Percentiles rank a stretch among this genome's conserved stretches.
Evolutionary conservation across 306 rosid species (phyloP).

Genomic region (Quercus glauca): DNA sequence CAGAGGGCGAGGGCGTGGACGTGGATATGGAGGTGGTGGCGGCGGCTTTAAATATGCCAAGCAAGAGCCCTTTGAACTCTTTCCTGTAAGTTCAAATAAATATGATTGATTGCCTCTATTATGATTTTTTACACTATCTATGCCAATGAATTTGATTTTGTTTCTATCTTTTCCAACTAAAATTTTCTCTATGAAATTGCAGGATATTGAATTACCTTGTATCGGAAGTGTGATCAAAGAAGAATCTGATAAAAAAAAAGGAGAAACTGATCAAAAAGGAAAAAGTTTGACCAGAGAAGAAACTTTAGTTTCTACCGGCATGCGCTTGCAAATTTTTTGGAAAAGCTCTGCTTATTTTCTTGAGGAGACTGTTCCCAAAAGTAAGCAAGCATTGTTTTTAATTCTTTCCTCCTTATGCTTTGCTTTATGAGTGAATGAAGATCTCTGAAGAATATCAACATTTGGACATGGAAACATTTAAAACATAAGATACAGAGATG

Average conservation of each 20-base stretch:
- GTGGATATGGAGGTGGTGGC: not conserved
- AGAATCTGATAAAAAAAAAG: not conserved
- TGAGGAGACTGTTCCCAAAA: constrained; percentile 37
- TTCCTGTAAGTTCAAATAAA: constrained; percentile 16
- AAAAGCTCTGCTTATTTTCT: constrained; percentile 52
- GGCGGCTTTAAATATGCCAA: not conserved
- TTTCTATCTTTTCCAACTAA: not conserved
- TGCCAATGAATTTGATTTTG: not conserved
- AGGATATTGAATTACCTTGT: constrained; percentile 43
- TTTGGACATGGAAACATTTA: too few relatives aligned
- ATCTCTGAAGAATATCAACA: not conserved
- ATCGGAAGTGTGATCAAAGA: constrained; percentile 22
- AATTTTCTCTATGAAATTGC: constrained; percentile 17
- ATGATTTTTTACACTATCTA: not conserved
- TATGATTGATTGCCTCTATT: not conserved
- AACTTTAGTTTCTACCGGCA: constrained; percentile 15
- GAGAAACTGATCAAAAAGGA: not conserved
- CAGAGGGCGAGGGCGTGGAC: constrained; percentile 3
- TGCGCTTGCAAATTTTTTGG: constrained; percentile 33
- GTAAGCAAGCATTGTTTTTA: constrained; percentile 8
- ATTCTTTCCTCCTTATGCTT: constrained; percentile 1
- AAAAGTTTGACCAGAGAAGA: constrained; percentile 9
- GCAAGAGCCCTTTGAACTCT: constrained; percentile 29
- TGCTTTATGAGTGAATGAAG: not conserved
- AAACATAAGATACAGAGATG: too few relatives aligned